Evolutionary conservation across 2,329 filamentous ascomycete genomes (phyloP).

Genomic region (Penicillium sumatraense): DNA sequence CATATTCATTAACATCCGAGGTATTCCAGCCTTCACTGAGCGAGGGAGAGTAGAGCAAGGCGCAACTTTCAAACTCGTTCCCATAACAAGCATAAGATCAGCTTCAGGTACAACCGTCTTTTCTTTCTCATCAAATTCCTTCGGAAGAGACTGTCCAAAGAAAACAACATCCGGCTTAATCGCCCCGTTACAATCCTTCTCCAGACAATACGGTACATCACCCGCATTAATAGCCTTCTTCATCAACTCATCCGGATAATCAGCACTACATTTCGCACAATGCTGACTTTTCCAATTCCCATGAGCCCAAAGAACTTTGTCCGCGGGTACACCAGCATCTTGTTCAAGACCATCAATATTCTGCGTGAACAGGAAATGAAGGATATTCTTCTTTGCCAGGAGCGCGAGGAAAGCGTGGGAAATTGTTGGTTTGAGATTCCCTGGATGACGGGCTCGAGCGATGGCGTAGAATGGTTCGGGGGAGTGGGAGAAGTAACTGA

Average conservation of each 20-base stretch:
- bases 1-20: conserved; percentile 78
- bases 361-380: conserved; percentile 86
- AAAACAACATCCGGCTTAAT: conserved; percentile 89
- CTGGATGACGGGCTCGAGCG: conserved; percentile 82
- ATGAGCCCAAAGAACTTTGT: conserved; percentile 81
- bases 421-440: conserved; percentile 79
- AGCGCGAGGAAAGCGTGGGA: conserved; percentile 82
- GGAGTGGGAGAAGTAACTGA: conserved; percentile 76
- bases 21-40: conserved; percentile 62
- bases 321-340: conserved; percentile 73
- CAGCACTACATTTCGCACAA: conserved; percentile 76
- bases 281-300: conserved; percentile 83
- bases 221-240: conserved; percentile 65
- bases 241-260: conserved; percentile 73
- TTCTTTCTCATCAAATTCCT: conserved; percentile 61
- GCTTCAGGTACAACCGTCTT: conserved; percentile 59
- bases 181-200: conserved; percentile 66
- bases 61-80: conserved; percentile 78
- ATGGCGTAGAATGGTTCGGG: conserved; percentile 85
- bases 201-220: conserved; percentile 68
- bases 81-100: conserved; percentile 76
- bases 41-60: conserved; percentile 77
- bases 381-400: conserved; percentile 71
- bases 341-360: conserved; percentile 91
- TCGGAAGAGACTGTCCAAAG: conserved; percentile 72